Conservation (phyloP, 2,329 filamentous ascomycete species). For the Aspergillus tamarii region DNA sequence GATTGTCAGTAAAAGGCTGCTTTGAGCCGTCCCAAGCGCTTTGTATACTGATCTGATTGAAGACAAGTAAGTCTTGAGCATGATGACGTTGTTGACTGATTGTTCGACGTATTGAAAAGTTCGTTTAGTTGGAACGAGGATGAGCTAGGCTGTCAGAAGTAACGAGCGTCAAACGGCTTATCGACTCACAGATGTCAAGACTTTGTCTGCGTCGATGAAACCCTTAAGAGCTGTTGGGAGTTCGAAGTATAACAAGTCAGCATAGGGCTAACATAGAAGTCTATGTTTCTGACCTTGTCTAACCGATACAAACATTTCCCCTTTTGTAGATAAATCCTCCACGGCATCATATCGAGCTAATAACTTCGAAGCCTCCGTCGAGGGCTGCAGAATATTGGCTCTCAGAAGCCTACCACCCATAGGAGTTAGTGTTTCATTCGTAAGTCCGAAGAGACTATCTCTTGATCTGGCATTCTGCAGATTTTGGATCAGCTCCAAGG, state of each 20-base stretch:
- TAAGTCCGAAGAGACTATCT: constrained; percentile 78
- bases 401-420: constrained; percentile 86
- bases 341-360: constrained; percentile 77
- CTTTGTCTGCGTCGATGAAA: constrained; percentile 77
- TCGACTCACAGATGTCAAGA: constrained; percentile 69
- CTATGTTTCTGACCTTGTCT: constrained; percentile 61
- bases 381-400: constrained; percentile 86
- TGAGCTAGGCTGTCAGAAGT: constrained; percentile 59
- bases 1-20: constrained; percentile 68
- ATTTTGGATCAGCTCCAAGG: constrained; percentile 90
- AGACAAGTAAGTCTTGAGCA: constrained; percentile 79
- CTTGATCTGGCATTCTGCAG: constrained; percentile 75
- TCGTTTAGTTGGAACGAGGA: constrained; percentile 69
- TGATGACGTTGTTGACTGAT: constrained; percentile 81
- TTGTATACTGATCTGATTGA: constrained; percentile 69
- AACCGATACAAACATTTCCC: constrained; percentile 80
- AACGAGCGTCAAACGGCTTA: neutral
- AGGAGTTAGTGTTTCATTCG: constrained; percentile 83
- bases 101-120: constrained; percentile 74
- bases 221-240: constrained; percentile 64
- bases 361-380: constrained; percentile 71
- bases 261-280: too few species aligned
- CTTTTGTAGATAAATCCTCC: constrained; percentile 77
- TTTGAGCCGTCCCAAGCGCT: constrained; percentile 66
- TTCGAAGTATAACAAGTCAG: neutral